These are phyloP conservation scores for Psilocybe azurescens DNA, from an alignment of 768 basidiomycete species.

Conservation along the genomic window DNA sequence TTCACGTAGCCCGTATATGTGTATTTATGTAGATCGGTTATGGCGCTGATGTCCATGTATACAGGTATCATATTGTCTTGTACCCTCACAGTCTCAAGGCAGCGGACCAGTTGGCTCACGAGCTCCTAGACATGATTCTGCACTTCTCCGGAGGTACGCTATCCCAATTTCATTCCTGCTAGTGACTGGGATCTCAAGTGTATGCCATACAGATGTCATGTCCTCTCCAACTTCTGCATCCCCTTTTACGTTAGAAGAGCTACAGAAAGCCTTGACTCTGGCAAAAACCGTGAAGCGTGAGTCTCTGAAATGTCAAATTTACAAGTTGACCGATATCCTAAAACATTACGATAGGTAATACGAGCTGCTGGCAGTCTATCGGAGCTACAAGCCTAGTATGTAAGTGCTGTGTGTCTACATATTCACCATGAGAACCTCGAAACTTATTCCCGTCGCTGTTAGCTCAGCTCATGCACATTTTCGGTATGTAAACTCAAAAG, in stretches of 20 bases:
- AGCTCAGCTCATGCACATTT: slow-evolving; percentile 51
- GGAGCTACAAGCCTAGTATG: slow-evolving; percentile 34
- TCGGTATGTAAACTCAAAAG: slow-evolving; percentile 34
- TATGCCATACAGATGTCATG: slow-evolving; percentile 35
- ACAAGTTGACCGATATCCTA: too few species aligned
- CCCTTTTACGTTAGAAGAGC: slow-evolving; percentile 38
- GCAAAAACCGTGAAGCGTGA: slow-evolving; percentile 40
- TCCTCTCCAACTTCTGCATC: slow-evolving; percentile 44
- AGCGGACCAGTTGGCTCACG: slow-evolving; percentile 30
- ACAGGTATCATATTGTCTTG: slow-evolving; percentile 40
- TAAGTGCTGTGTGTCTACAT: slow-evolving; percentile 15
- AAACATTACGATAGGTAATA: slow-evolving; percentile 26
- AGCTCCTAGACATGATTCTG: slow-evolving; percentile 41
- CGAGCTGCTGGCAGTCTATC: slow-evolving; percentile 19
- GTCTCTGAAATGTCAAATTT: neutral
- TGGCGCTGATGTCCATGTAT: neutral
- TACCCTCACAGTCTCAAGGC: slow-evolving; percentile 37
- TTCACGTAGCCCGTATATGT: neutral
- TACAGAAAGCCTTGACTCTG: slow-evolving; percentile 40
- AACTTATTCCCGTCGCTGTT: too few species aligned
- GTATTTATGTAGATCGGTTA: neutral
- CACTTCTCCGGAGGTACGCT: slow-evolving; percentile 40
- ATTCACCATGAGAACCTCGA: too few species aligned
- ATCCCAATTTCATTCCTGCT: neutral
- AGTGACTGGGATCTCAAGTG: neutral